Conservation (phyloP, 768 basidiomycete genomes). For the Peribolospora kevripleyi region DNA sequence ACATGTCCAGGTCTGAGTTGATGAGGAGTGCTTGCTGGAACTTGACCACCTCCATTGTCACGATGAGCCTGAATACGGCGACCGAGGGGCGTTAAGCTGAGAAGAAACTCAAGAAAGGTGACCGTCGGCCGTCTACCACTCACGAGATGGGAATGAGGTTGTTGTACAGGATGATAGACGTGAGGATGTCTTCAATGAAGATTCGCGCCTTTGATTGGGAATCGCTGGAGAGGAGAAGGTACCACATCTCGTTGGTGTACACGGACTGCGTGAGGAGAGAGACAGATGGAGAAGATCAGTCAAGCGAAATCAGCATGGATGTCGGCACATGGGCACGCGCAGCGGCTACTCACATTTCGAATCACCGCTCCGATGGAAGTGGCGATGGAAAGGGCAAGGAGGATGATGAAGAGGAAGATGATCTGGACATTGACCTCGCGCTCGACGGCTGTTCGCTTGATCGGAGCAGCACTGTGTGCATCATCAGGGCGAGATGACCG, state of each 20-base stretch:
- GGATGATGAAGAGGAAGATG: slow-evolving; percentile 69
- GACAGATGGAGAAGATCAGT: background rate
- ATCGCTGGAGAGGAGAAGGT: slow-evolving; percentile 37
- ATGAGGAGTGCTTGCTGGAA: slow-evolving; percentile 93
- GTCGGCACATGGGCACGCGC: background rate
- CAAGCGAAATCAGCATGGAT: background rate
- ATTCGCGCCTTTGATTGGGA: slow-evolving; percentile 28
- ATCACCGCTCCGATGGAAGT: slow-evolving; percentile 84
- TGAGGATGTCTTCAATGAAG: slow-evolving; percentile 88
- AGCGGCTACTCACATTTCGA: slow-evolving; percentile 30
- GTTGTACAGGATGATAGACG: slow-evolving; percentile 96
- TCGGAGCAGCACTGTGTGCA: slow-evolving; percentile 54
- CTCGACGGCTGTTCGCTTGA: slow-evolving; percentile 90
- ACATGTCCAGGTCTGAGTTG: slow-evolving; percentile 84
- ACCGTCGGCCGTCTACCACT: slow-evolving; percentile 4
- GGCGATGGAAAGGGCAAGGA: slow-evolving; percentile 65
- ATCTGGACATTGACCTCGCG: slow-evolving; percentile 89
- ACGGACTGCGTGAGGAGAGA: slow-evolving; percentile 36
- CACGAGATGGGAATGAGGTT: slow-evolving; percentile 90
- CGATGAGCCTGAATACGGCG: slow-evolving; percentile 36
- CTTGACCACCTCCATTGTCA: slow-evolving; percentile 98
- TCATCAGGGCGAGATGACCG: slow-evolving; percentile 2
- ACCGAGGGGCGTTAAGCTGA: background rate
- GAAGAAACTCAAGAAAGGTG: background rate
- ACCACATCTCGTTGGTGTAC: slow-evolving; percentile 70